phyloP scores from a whole-genome alignment of 2,329 filamentous ascomycete species.

The Acrodontium crateriforme region DNA sequence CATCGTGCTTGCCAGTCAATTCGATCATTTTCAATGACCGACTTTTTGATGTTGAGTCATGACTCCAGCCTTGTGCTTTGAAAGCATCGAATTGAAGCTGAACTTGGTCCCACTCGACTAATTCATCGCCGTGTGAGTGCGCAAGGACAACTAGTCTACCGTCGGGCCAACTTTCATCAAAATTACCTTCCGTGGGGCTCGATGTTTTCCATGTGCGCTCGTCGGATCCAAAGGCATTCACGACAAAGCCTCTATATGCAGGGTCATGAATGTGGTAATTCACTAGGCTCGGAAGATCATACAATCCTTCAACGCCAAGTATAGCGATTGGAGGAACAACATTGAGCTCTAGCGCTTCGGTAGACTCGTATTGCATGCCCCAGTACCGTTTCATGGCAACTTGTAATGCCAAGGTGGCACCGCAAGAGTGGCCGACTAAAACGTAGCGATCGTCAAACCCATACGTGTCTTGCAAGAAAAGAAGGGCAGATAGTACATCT shows the following conservation, averaged over 20 bases:
- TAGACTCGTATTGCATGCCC: constrained; percentile 16
- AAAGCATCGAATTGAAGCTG: constrained; percentile 42
- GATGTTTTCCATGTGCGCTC: constrained; percentile 36
- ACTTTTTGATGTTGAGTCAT: constrained; percentile 16
- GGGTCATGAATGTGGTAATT: constrained; percentile 30
- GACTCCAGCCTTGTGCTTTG: constrained; percentile 26
- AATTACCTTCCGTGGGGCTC: constrained; percentile 39
- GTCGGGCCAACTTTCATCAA: constrained; percentile 27
- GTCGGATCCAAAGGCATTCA: constrained; percentile 46
- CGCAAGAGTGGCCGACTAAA: constrained; percentile 49
- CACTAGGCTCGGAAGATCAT: constrained; percentile 45
- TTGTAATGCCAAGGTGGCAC: constrained; percentile 51
- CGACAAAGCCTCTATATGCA: constrained; percentile 45
- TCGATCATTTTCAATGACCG: constrained; percentile 31
- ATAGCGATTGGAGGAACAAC: constrained; percentile 36
- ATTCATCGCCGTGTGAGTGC: constrained; percentile 34
- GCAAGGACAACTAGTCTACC: constrained; percentile 29
- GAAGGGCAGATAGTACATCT: constrained; percentile 41
- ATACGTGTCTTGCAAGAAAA: constrained; percentile 36
- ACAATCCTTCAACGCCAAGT: constrained; percentile 53
- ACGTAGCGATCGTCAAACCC: constrained; percentile 35
- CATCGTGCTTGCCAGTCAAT: constrained; percentile 47
- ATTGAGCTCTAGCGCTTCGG: constrained; percentile 12
- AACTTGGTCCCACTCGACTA: constrained; percentile 43
- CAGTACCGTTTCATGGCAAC: constrained; percentile 34